A percentile compares a stretch with the other conserved stretches of the same genome.
Evolutionary conservation across 2,329 filamentous ascomycete genomes (phyloP).

Genomic region (Stagonosporopsis vannaccii): DNA sequence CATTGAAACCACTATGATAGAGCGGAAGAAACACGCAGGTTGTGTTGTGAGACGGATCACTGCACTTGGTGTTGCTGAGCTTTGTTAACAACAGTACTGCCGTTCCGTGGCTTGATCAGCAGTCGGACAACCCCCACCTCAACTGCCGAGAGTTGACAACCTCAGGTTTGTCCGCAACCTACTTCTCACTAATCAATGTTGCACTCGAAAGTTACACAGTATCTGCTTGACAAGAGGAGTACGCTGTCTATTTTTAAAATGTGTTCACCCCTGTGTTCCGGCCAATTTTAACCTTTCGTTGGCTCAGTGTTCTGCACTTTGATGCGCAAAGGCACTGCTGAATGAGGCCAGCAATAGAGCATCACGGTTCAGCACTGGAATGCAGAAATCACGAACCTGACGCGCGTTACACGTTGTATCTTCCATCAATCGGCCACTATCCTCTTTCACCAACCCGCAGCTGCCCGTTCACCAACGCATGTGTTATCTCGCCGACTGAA

Average conservation of each 20-base stretch:
- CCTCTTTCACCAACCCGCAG: not conserved
- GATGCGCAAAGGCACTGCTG: not conserved
- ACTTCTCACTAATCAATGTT: not conserved
- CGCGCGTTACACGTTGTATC: not conserved
- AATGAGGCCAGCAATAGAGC: not conserved
- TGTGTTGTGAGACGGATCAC: not conserved
- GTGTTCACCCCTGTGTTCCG: not conserved
- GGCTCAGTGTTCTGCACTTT: not conserved
- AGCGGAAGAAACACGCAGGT: not conserved
- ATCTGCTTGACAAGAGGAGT: not conserved
- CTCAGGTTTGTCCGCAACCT: not conserved
- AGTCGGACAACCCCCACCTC: not conserved
- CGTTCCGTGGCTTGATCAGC: not conserved
- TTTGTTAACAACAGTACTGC: not conserved
- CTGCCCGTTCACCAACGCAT: not conserved
- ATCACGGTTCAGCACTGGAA: not conserved
- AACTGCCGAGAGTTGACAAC: not conserved
- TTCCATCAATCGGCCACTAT: not conserved
- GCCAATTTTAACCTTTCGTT: not conserved
- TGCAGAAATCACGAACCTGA: not conserved
- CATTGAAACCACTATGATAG: too few relatives aligned
- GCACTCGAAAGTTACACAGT: not conserved
- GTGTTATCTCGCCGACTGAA: not conserved
- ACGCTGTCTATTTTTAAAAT: not conserved
- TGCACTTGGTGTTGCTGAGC: not conserved